Evolutionary conservation across 225 moss, liverwort and hornwort species (phyloP).

Genomic region (Polytrichum commune): DNA sequence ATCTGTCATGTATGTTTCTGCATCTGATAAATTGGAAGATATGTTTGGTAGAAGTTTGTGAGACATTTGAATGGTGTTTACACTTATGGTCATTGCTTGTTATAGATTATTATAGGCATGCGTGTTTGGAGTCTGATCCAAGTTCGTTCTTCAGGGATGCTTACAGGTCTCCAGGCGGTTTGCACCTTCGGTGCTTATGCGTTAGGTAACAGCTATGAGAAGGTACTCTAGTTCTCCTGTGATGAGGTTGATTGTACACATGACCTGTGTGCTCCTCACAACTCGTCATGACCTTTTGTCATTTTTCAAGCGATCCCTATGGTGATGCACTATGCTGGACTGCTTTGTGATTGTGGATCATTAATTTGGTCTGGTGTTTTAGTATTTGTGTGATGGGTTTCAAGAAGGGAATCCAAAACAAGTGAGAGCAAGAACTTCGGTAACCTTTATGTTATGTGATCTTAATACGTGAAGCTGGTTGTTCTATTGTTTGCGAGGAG

Average conservation of each 20-base stretch:
- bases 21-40: no score
- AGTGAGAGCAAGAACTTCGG: slow-evolving; percentile 10
- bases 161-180: slow-evolving; percentile 89
- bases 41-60: no score
- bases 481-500: slow-evolving; percentile 7
- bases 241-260: slow-evolving; percentile 50
- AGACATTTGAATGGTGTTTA: background rate
- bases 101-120: slow-evolving; percentile 37
- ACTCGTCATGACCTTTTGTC: slow-evolving; percentile 18
- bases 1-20: no score
- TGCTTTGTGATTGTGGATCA: slow-evolving; percentile 13
- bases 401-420: slow-evolving; percentile 2
- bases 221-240: slow-evolving; percentile 93
- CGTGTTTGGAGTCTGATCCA: slow-evolving; percentile 88
- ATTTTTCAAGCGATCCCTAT: slow-evolving; percentile 8
- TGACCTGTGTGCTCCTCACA: slow-evolving; percentile 33
- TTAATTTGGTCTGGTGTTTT: slow-evolving; percentile 11
- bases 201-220: slow-evolving; percentile 90
- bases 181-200: slow-evolving; percentile 76
- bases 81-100: slow-evolving; percentile 14
- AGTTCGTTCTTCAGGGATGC: slow-evolving; percentile 99
- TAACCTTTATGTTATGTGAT: slow-evolving; percentile 1
- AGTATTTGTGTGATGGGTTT: slow-evolving; percentile 19
- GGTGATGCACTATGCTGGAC: background rate
- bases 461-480: slow-evolving; percentile 15